Percentiles rank a stretch among this genome's conserved stretches.
phyloP scores from a whole-genome alignment of 2,329 filamentous ascomycete species.

The Talaromyces sp. region DNA sequence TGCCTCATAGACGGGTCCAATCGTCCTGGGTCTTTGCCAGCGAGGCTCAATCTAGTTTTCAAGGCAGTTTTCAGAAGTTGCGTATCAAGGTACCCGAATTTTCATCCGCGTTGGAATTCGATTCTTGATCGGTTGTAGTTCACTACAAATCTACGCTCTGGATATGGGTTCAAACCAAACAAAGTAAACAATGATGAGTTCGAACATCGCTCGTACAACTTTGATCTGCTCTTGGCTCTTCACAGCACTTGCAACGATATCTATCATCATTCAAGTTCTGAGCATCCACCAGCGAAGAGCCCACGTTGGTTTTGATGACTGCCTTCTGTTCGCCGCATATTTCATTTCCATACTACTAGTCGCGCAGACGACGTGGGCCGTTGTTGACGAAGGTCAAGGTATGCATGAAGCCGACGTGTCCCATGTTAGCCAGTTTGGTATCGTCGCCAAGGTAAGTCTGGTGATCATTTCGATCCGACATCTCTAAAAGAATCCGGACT shows the following conservation, averaged over 20 bases:
- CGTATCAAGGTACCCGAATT: background rate
- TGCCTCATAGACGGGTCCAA: background rate
- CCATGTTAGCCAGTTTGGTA: background rate
- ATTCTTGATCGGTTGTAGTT: background rate
- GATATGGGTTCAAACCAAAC: background rate
- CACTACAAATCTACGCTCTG: background rate
- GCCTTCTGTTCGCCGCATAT: background rate
- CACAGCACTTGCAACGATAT: background rate
- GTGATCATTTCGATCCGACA: background rate
- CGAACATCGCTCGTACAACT: background rate
- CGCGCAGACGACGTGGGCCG: constrained; percentile 9
- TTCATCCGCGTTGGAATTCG: background rate
- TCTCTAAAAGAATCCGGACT: background rate
- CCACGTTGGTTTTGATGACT: background rate
- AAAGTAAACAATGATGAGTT: background rate
- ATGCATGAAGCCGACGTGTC: background rate
- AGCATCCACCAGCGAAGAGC: background rate
- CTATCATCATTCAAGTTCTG: background rate
- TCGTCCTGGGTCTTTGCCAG: background rate
- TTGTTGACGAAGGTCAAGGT: constrained; percentile 11
- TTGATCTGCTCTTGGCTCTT: constrained; percentile 11
- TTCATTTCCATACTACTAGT: background rate
- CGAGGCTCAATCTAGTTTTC: background rate
- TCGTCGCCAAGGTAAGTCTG: background rate
- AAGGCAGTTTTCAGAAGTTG: background rate